Conservation (phyloP, 257 asterid species). For the Solanum chilense region DNA sequence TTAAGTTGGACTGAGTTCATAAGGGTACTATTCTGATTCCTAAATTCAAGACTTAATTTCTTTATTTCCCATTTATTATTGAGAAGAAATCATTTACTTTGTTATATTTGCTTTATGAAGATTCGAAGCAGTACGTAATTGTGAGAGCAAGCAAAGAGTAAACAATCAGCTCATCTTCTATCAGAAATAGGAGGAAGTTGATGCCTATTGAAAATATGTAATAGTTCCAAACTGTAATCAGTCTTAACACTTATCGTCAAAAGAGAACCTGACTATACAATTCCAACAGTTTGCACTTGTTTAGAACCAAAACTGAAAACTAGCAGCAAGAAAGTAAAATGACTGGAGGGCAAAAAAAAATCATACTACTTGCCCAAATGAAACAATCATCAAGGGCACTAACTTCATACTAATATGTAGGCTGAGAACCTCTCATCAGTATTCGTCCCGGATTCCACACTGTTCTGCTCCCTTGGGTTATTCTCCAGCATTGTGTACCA, state of each 20-base stretch:
- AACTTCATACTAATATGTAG: constrained; percentile 6
- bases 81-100: neutral
- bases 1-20: neutral
- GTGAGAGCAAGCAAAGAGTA: neutral
- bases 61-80: neutral
- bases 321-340: neutral
- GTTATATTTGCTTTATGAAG: neutral
- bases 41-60: neutral
- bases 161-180: neutral
- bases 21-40: neutral
- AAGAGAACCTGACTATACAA: neutral
- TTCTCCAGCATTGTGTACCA: neutral
- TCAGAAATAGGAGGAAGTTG: neutral
- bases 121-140: neutral
- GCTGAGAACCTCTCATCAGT: constrained; percentile 5
- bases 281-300: neutral
- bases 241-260: neutral
- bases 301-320: neutral
- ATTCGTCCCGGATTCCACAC: neutral
- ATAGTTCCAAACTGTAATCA: neutral
- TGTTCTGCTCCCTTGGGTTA: neutral
- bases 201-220: neutral
- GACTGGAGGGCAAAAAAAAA: neutral
- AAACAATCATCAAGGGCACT: neutral
- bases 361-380: neutral